Evolutionary conservation across 345 rosid genomes (phyloP), one percentile per base, ranked within the genome.

Genomic region (Populus pruinosa): DNA sequence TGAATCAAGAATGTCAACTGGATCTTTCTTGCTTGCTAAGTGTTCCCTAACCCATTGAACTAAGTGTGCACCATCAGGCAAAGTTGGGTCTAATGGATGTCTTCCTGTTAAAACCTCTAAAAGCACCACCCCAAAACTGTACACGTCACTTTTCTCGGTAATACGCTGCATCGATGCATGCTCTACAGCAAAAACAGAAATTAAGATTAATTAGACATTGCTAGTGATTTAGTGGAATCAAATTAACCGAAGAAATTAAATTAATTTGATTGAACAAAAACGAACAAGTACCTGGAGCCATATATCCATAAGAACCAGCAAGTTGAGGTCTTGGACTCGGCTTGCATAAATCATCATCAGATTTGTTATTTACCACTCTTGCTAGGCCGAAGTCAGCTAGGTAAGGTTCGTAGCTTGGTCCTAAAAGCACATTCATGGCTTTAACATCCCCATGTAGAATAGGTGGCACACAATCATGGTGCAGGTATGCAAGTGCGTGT

Each of bases 221-320:
- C 67, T 39, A 23, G 14, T 49, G 17, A 72, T 49, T 65, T 38
- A 12, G 35, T 31, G 4, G 66, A 35, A 17, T 44, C 49, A 6
- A 73, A 59, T 61, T n/a, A 18, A 72, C 25, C 3, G 35, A 49
- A 71, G 41, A 21, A 44, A 17, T 17, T 31, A 3, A 49, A 49
- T 35, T 23, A 72, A 65, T 17, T 23, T 13, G 64, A 56, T 5
- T 8, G 13, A n/a, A 47, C 31, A 18, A 29, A 6, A n/a, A 63
- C 17, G 31, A 33, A 50, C n/a, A 31, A 8, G 29, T 86, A 93
- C 99, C 98, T 79, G 99, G 98, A 81, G 97, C 98, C 97, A 95
- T 95, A 82, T 95, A 95, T 71, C 99, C 98, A 44, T 95, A 95
- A 70, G 99, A 95, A 71, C 99, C 99, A 36, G 94, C 97, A 36